Evolutionary conservation across 257 asterid species (phyloP), one percentile per base, ranked within the genome.

Genomic region (Forsythia suspensa): DNA sequence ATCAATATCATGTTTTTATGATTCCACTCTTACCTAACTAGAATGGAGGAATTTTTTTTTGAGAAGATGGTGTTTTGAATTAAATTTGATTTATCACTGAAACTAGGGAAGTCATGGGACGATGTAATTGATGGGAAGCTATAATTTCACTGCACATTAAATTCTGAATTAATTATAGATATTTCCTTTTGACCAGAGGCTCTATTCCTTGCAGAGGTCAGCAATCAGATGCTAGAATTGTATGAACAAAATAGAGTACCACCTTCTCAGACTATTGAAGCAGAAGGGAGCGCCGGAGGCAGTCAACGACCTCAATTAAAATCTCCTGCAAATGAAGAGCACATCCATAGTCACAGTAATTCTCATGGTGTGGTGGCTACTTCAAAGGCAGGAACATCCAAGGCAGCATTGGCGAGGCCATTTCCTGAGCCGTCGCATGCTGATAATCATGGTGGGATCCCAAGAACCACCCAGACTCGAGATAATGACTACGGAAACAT

Each of bases 181-280:
- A 29, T 15, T 72, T 16, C 38, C 40, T 44, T 76, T 20, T 81
- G 3, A 81, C 78, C 42, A 12, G 24, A 21, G 38, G 42, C 8
- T 43, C 20, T 57, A 44, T 83, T 82, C 61, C 81, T 88, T 92
- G 92, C 97, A 94, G 98, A 90, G 88, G 97, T 94, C 46, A 94
- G 98, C 95, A 94, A 94, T 83, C 97, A 94, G 85, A 91, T 94
- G 98, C 85, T 92, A 75, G 97, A 94, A 81, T 52, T 94, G 77
- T 94, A 94, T 51, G 97, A 94, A 77, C 97, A 92, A 77, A 91
- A 89, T 73, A 83, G 88, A 81, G 82, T 88, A 80, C 94, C 94
- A 15, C 93, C 81, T 69, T 80, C 92, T 68, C 95, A 88, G 81
- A 91, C 89, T 74, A 88, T 91, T 69, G 98, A 94, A 87, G 91